These are phyloP conservation scores for Daldinia concentrica DNA, from an alignment of 495 filamentous ascomycete species.

Conservation along the genomic window DNA sequence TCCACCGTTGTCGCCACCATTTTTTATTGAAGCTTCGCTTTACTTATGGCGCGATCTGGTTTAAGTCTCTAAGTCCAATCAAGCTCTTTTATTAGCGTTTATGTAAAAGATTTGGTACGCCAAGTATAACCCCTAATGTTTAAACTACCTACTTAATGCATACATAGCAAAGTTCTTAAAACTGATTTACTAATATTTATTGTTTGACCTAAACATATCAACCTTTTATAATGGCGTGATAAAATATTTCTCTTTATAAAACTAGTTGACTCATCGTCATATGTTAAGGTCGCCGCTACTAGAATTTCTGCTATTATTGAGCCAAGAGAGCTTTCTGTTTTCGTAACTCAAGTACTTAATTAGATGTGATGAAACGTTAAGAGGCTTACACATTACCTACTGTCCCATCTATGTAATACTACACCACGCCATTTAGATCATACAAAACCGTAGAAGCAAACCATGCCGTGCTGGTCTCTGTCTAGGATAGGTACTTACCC, in stretches of 20 bases:
- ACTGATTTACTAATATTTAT: constrained; percentile 20
- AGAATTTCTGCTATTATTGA: not conserved
- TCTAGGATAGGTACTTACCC: constrained; percentile 28
- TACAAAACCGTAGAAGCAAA: constrained; percentile 29
- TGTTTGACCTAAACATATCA: not conserved
- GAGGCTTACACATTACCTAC: not conserved
- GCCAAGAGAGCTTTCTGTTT: not conserved
- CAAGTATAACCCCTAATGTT: constrained; percentile 22
- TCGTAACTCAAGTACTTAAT: not conserved
- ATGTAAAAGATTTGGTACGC: constrained; percentile 15
- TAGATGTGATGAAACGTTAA: not conserved
- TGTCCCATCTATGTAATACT: not conserved
- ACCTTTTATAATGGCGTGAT: too few relatives aligned
- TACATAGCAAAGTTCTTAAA: constrained; percentile 2
- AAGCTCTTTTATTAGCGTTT: not conserved
- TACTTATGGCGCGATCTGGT: not conserved
- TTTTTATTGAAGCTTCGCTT: not conserved
- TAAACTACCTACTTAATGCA: constrained; percentile 12
- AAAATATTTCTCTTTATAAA: too few relatives aligned
- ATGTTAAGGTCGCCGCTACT: too few relatives aligned
- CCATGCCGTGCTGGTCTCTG: constrained; percentile 22
- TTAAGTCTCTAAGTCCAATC: not conserved
- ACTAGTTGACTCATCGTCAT: not conserved
- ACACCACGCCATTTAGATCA: constrained; percentile 26
- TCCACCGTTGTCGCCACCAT: not conserved